phyloP scores from a whole-genome alignment of 805 yeast species.

The Metschnikowia noctiluminum region DNA sequence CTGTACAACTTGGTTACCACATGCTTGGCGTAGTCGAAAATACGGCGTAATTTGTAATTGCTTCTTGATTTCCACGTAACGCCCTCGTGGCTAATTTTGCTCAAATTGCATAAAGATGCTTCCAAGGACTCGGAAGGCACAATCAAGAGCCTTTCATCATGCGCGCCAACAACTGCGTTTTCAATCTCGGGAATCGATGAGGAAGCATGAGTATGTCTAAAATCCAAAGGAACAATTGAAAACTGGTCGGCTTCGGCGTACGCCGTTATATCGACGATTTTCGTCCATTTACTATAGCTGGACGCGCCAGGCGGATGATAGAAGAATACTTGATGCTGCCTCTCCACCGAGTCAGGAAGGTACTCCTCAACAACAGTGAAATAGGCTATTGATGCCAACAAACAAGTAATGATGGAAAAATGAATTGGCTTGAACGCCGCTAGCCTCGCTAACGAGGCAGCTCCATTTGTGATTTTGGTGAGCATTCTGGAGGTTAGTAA shows the following conservation, averaged over 20 bases:
- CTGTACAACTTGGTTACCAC: slow-evolving; percentile 39
- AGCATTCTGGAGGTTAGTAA: slow-evolving; percentile 23
- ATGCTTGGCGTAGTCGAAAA: slow-evolving; percentile 49
- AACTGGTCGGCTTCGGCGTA: slow-evolving; percentile 44
- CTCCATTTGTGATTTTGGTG: slow-evolving; percentile 27
- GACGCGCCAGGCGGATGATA: slow-evolving; percentile 37
- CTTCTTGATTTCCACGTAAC: slow-evolving; percentile 61
- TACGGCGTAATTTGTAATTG: slow-evolving; percentile 52
- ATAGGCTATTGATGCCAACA: slow-evolving; percentile 78
- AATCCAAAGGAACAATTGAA: slow-evolving; percentile 55
- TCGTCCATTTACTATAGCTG: slow-evolving; percentile 45
- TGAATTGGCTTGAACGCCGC: slow-evolving; percentile 87
- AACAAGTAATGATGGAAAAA: slow-evolving; percentile 64
- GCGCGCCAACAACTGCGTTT: slow-evolving; percentile 34
- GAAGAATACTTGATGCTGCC: slow-evolving; percentile 25
- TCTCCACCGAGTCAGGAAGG: slow-evolving; percentile 43
- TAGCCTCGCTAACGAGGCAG: slow-evolving; percentile 45
- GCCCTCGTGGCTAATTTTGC: slow-evolving; percentile 36
- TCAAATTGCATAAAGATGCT: slow-evolving; percentile 22
- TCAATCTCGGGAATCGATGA: slow-evolving; percentile 41
- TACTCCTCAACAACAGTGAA: slow-evolving; percentile 70
- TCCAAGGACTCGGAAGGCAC: slow-evolving; percentile 29
- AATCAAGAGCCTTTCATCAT: slow-evolving; percentile 43
- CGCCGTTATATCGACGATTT: slow-evolving; percentile 39
- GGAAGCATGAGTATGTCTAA: slow-evolving; percentile 42